Evolutionary conservation across 495 filamentous ascomycete genomes (phyloP), one percentile per base, ranked within the genome.

Genomic region (Neurospora cerealis): DNA sequence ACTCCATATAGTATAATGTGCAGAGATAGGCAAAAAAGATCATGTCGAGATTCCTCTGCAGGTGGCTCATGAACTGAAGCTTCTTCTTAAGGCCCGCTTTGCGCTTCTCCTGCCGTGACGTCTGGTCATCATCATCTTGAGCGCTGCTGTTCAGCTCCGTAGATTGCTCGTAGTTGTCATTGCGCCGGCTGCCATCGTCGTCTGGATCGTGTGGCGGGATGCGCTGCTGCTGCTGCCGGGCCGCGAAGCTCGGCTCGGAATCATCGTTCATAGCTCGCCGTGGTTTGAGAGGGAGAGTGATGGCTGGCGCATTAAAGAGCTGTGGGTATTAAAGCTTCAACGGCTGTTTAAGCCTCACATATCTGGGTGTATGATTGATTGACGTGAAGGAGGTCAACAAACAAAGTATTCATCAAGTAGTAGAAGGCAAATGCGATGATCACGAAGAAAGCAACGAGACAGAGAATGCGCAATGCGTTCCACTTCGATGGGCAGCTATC

Each of bases 1-100:
- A 97, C 94, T 97, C 94, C 88, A 96, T 91, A 81, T 96, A 96
- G 83, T 97, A 97, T 73, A 97, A 77, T 48, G 91, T 88, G 46
- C 92, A 92, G 40, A 96, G 84, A 83, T 97, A 88, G 73, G 90
- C 90, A 79, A 93, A 94, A 39, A 94, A 88, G n/a, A 94, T 73
- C 76, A 91, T 91, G 81, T 97, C 94, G 69, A 97, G 84, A 78
- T 89, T 91, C 73, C 88, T 87, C 77, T 93, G 86, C 40, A 96
- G 82, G 70, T 90, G 85, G 76, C 89, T 90, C 73, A 96, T 87
- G 78, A 92, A 89, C 71, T 90, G 83, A 42, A 87, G 83, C 81
- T 88, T 88, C 82, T 88, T 90, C 71, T 80, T 83, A 72, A 86
- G 80, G 41, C 84, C 83, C 78, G 85, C 85, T 71, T 74, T 74